These are phyloP conservation scores for Allium cepa DNA, from an alignment of 106 monocot genomes.

Conservation along the genomic window DNA sequence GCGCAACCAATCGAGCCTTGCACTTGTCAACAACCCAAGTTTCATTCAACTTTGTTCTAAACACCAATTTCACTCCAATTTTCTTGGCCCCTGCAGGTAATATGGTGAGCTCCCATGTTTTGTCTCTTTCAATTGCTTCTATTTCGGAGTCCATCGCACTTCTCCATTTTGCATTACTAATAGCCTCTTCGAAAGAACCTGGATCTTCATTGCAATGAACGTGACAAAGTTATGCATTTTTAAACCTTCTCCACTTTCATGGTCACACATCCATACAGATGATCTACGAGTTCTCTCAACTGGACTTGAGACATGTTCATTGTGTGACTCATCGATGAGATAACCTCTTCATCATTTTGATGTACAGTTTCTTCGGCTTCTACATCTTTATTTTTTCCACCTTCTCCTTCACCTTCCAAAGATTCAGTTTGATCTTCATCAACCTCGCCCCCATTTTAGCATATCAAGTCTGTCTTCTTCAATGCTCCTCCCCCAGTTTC, in stretches of 20 bases:
- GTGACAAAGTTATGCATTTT: neutral
- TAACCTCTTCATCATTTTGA: neutral
- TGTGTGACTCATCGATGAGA: neutral
- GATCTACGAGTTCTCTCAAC: neutral
- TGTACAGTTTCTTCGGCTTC: neutral
- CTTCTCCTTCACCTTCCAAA: neutral
- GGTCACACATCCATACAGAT: neutral
- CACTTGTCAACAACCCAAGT: too few relatives aligned
- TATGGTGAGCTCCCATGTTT: too few relatives aligned
- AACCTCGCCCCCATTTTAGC: neutral
- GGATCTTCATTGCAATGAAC: neutral
- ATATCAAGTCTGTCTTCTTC: neutral
- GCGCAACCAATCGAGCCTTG: too few relatives aligned
- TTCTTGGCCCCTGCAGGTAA: too few relatives aligned
- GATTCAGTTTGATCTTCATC: neutral
- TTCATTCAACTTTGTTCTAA: too few relatives aligned
- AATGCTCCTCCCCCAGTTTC: neutral
- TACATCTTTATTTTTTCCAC: neutral
- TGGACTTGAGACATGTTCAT: neutral
- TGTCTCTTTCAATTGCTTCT: too few relatives aligned
- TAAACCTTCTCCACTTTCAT: neutral
- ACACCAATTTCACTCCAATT: too few relatives aligned
- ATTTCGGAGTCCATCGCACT: too few relatives aligned
- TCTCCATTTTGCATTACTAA: too few relatives aligned
- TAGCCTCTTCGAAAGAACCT: too few relatives aligned